Evolutionary conservation across 2,329 filamentous ascomycete genomes (phyloP), one percentile per base, ranked within the genome.

Genomic region (Botrytis pseudocinerea): DNA sequence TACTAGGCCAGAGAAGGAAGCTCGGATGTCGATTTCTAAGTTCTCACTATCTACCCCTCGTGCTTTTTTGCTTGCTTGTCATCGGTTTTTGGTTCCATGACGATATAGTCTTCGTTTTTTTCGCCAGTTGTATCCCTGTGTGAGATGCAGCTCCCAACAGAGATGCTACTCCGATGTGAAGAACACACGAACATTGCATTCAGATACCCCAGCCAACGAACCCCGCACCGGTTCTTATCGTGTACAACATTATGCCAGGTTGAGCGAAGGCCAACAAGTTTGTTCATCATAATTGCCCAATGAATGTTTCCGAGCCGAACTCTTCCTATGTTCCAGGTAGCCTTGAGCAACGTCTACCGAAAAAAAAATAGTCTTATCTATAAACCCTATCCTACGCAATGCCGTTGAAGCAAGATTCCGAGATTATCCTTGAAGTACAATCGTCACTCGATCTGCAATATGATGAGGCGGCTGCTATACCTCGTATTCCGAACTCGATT

Each of bases 1-100:
- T 48, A 66, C 57, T 48, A 66, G 48, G 38, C 48, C 64, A 57
- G 35, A 57, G 44, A 71, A 65, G 68, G 72, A 40, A 73, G 69
- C 51, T 69, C 64, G 66, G n/a, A 54, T 35, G n/a, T n/a, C 40
- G 14, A n/a, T 65, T 48, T 48, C 25, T 20, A 40, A 46, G 42
- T 46, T 66, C 54, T 46, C 61, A 61, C 48, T 60, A 60, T n/a
- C 60, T 73, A 28, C 14, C 51, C 71, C 54, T 57, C 60, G 44
- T 14, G 12, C 46, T 20, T 68, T 46, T 46, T 69, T n/a, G 25
- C 20, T 51, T 51, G 25, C n/a, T 72, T 65, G 38, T 68, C 46
- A 54, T 64, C n/a, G 38, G 14, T 18, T n/a, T 25, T 42, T 22
- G 61, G 40, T 66, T 54, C 18, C 8, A 66, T 38, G 62, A 25